These are phyloP conservation scores for Neobulgaria alba DNA, from an alignment of 2,329 filamentous ascomycete genomes.

Conservation along the genomic window DNA sequence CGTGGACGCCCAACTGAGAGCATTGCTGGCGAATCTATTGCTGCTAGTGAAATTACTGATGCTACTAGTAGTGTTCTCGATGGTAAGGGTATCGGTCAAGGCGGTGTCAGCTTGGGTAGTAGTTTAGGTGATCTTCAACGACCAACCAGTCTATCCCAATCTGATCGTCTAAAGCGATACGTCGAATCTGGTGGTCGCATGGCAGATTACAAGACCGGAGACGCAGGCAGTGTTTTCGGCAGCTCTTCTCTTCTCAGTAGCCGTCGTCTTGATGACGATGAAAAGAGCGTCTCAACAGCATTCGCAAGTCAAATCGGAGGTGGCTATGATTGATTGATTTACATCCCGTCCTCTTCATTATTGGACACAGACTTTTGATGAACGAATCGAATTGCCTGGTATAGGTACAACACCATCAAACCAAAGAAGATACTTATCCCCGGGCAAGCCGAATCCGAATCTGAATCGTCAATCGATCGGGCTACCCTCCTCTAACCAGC, in stretches of 20 bases:
- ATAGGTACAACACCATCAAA: constrained; percentile 5
- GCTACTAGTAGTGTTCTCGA: constrained; percentile 69
- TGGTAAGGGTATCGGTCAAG: constrained; percentile 67
- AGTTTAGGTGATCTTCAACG: constrained; percentile 70
- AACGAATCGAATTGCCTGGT: constrained; percentile 12
- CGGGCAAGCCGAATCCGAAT: not conserved
- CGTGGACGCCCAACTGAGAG: constrained; percentile 65
- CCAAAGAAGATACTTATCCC: not conserved
- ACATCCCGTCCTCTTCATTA: not conserved
- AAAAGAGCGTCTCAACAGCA: constrained; percentile 90
- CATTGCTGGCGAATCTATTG: constrained; percentile 84
- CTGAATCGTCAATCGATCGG: constrained; percentile 1
- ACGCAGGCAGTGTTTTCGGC: constrained; percentile 58
- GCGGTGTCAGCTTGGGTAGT: constrained; percentile 76
- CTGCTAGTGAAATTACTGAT: constrained; percentile 84
- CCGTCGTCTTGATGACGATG: constrained; percentile 70
- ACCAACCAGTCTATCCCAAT: constrained; percentile 67
- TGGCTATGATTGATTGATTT: constrained; percentile 30
- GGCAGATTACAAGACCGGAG: constrained; percentile 43
- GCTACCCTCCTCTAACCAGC: not conserved
- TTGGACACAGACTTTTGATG: constrained; percentile 13
- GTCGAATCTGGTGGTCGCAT: constrained; percentile 75
- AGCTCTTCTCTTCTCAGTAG: constrained; percentile 40
- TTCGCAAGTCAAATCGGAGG: constrained; percentile 88
- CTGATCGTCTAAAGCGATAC: constrained; percentile 88